Evolutionary conservation across 169 alveolate species (phyloP).

Genomic region (Cryptosporidium baileyi): DNA sequence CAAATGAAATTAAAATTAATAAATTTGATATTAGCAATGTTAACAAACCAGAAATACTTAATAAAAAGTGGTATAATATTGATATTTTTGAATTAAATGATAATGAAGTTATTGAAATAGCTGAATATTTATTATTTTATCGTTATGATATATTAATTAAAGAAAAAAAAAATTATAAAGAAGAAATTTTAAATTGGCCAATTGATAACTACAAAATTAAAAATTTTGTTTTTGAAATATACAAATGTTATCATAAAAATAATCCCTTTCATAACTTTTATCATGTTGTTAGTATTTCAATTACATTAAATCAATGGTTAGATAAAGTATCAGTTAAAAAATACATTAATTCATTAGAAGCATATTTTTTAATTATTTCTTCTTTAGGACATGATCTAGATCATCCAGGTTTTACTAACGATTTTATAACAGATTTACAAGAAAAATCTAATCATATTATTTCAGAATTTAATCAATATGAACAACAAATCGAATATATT

Average conservation of each 20-base stretch:
- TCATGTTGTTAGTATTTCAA: slow-evolving; percentile 48
- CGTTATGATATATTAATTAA: background rate
- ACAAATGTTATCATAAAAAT: slow-evolving; percentile 13
- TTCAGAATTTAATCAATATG: background rate
- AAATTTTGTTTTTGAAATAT: slow-evolving; percentile 27
- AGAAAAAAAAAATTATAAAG: slow-evolving; percentile 33
- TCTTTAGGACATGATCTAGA: slow-evolving; percentile 43
- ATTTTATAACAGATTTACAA: background rate
- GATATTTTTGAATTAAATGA: background rate
- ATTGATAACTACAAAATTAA: background rate
- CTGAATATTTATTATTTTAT: slow-evolving; percentile 3
- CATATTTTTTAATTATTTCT: slow-evolving; percentile 41
- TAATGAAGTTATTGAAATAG: slow-evolving; percentile 2
- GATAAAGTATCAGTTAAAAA: slow-evolving; percentile 14
- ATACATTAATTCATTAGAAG: slow-evolving; percentile 40
- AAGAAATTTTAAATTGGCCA: slow-evolving; percentile 26
- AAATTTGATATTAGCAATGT: background rate
- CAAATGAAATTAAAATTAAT: background rate
- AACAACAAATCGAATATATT: no score
- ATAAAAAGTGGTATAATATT: slow-evolving; percentile 19
- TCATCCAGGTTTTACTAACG: slow-evolving; percentile 51
- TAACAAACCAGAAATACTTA: slow-evolving; percentile 1
- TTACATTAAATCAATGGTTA: slow-evolving; percentile 27
- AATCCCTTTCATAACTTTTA: slow-evolving; percentile 50
- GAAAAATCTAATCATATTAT: background rate